Percentiles rank a stretch among this genome's conserved stretches.
Evolutionary conservation across 1,284 basidiomycete species (phyloP).

Genomic region (Leccinum cinnamomeum): DNA sequence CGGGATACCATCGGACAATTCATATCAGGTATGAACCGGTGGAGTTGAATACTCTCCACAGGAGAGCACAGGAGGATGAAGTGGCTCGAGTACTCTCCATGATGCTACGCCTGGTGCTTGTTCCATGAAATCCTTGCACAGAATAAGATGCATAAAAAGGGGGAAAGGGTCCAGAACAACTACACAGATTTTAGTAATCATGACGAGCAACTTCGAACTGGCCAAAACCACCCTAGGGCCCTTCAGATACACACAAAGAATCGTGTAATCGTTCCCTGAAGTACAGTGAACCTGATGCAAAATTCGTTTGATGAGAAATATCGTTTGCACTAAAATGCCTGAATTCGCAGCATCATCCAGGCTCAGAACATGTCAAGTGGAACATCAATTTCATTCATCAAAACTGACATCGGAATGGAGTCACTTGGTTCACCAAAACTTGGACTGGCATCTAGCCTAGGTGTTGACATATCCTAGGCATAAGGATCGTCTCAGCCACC

Average conservation of each 20-base stretch:
- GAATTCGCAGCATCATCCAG: slow-evolving; percentile 35
- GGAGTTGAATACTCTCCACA: slow-evolving; percentile 7
- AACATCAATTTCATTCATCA: slow-evolving; percentile 48
- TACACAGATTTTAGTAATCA: background rate
- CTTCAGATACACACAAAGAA: background rate
- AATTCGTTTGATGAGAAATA: background rate
- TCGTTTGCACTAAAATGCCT: slow-evolving; percentile 54
- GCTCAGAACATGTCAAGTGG: slow-evolving; percentile 48
- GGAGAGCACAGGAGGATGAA: background rate
- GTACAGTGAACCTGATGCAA: background rate
- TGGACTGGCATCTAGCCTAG: slow-evolving; percentile 32
- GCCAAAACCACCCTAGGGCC: slow-evolving; percentile 35
- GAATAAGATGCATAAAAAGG: background rate
- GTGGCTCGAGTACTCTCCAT: background rate
- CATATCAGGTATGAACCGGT: slow-evolving; percentile 20
- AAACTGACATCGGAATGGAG: slow-evolving; percentile 36
- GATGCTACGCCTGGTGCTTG: background rate
- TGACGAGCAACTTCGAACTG: slow-evolving; percentile 5
- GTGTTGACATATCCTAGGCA: slow-evolving; percentile 16
- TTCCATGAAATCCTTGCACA: background rate
- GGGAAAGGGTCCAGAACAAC: background rate
- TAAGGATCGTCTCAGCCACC: slow-evolving; percentile 47
- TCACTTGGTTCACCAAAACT: slow-evolving; percentile 68
- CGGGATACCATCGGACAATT: slow-evolving; percentile 31
- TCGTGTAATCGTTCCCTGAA: background rate